Evolutionary conservation across 2,329 filamentous ascomycete genomes (phyloP).

Genomic region (Paecilomyces sp.): DNA sequence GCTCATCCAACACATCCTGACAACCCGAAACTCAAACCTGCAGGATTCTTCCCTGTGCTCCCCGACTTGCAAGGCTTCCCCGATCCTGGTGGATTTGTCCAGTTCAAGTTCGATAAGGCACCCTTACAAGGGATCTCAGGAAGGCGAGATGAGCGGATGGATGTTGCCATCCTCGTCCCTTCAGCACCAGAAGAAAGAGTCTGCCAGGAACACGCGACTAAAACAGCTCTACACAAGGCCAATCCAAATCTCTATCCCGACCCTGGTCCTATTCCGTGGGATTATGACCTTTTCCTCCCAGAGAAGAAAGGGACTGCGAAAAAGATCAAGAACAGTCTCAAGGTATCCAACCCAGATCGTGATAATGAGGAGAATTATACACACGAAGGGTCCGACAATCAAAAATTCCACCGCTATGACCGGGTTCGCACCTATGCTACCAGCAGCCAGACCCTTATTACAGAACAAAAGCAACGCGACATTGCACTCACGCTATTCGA

Average conservation of each 20-base stretch:
- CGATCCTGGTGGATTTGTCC: slow-evolving; percentile 51
- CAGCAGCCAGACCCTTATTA: slow-evolving; percentile 44
- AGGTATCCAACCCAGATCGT: slow-evolving; percentile 45
- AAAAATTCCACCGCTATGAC: slow-evolving; percentile 47
- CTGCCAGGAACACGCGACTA: slow-evolving; percentile 41
- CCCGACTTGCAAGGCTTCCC: slow-evolving; percentile 56
- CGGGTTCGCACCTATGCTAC: slow-evolving; percentile 57
- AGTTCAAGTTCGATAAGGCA: slow-evolving; percentile 56
- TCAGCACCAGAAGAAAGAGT: slow-evolving; percentile 42
- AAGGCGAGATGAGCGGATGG: slow-evolving; percentile 52
- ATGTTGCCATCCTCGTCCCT: slow-evolving; percentile 52
- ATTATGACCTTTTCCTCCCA: slow-evolving; percentile 56
- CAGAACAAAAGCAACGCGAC: slow-evolving; percentile 48
- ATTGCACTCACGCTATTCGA: slow-evolving; percentile 54
- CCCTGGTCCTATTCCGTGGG: slow-evolving; percentile 47
- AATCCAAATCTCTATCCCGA: slow-evolving; percentile 45
- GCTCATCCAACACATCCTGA: slow-evolving; percentile 52
- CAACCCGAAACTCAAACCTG: slow-evolving; percentile 49
- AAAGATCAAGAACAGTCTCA: slow-evolving; percentile 51
- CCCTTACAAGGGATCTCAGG: slow-evolving; percentile 43
- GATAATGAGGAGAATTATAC: slow-evolving; percentile 47
- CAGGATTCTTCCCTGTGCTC: slow-evolving; percentile 54
- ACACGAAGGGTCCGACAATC: slow-evolving; percentile 34
- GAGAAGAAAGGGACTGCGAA: slow-evolving; percentile 39
- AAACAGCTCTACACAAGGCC: slow-evolving; percentile 39